These are phyloP conservation scores for Mycosphaerella sp. DNA, from an alignment of 2,329 filamentous ascomycete species.

Conservation along the genomic window DNA sequence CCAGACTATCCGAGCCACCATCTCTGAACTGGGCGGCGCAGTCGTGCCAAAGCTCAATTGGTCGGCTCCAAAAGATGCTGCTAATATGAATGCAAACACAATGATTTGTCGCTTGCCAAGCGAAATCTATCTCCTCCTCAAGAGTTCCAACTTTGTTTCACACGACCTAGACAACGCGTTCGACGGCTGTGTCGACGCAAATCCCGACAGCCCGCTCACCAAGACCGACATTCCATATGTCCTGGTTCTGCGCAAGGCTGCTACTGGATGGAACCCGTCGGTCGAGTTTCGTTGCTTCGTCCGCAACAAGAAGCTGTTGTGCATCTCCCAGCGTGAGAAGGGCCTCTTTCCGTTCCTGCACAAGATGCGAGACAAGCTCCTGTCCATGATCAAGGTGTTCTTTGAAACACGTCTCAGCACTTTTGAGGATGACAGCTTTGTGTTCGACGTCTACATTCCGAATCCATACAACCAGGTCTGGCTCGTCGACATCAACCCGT, in stretches of 20 bases:
- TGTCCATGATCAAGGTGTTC: conserved; percentile 65
- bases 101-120: conserved; percentile 84
- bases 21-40: conserved; percentile 73
- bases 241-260: conserved; percentile 80
- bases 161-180: conserved; percentile 94
- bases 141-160: conserved; percentile 89
- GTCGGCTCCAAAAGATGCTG: conserved; percentile 93
- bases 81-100: conserved; percentile 84
- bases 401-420: conserved; percentile 69
- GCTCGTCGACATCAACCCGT: conserved; percentile 92
- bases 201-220: conserved; percentile 29
- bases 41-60: conserved; percentile 95
- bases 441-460: conserved; percentile 90
- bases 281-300: conserved; percentile 97
- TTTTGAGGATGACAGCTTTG: conserved; percentile 78
- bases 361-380: conserved; percentile 59
- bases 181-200: conserved; percentile 56
- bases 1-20: conserved; percentile 66
- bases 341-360: conserved; percentile 85
- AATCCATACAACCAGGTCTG: conserved; percentile 67
- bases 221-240: conserved; percentile 58
- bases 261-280: conserved; percentile 72
- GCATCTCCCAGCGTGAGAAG: conserved; percentile 79
- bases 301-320: conserved; percentile 70
- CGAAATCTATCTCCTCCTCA: conserved; percentile 88